A percentile compares a stretch with the other conserved stretches of the same genome.
Evolutionary conservation across 805 yeast genomes (phyloP).

Genomic region (Ogataea glucozyma): DNA sequence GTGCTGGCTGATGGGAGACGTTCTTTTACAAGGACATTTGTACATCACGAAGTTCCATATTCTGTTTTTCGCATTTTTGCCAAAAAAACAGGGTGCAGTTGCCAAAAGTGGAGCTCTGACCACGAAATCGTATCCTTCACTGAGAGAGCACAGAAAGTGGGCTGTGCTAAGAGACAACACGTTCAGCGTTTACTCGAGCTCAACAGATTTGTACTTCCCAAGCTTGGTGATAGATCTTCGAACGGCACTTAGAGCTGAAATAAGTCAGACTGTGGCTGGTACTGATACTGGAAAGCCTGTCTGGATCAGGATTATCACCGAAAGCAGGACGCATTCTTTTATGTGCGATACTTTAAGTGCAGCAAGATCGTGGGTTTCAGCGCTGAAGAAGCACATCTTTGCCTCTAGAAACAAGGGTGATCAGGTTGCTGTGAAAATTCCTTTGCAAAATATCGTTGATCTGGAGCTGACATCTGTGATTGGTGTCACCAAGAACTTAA

Average conservation of each 20-base stretch:
- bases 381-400: conserved; percentile 74
- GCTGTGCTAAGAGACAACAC: conserved; percentile 71
- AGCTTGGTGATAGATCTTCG: conserved; percentile 69
- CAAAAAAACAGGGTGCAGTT: conserved; percentile 48
- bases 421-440: conserved; percentile 76
- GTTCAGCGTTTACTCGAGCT: conserved; percentile 62
- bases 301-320: conserved; percentile 63
- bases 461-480: conserved; percentile 56
- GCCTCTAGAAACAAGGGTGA: conserved; percentile 68
- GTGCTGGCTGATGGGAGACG: conserved; percentile 82
- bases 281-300: conserved; percentile 28
- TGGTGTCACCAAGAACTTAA: conserved; percentile 56
- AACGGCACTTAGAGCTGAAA: conserved; percentile 60
- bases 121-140: conserved; percentile 40
- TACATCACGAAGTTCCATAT: conserved; percentile 66
- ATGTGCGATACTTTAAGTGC: conserved; percentile 69
- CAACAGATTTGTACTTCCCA: conserved; percentile 88
- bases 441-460: conserved; percentile 65
- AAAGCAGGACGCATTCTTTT: conserved; percentile 59
- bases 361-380: conserved; percentile 81
- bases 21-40: conserved; percentile 81
- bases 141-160: conserved; percentile 64
- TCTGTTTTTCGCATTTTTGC: conserved; percentile 77
- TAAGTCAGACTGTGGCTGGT: conserved; percentile 29
- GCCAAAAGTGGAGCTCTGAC: conserved; percentile 53